phyloP scores from a whole-genome alignment of 2,329 filamentous ascomycete species.

The Coniosporium tulheliwenetii region DNA sequence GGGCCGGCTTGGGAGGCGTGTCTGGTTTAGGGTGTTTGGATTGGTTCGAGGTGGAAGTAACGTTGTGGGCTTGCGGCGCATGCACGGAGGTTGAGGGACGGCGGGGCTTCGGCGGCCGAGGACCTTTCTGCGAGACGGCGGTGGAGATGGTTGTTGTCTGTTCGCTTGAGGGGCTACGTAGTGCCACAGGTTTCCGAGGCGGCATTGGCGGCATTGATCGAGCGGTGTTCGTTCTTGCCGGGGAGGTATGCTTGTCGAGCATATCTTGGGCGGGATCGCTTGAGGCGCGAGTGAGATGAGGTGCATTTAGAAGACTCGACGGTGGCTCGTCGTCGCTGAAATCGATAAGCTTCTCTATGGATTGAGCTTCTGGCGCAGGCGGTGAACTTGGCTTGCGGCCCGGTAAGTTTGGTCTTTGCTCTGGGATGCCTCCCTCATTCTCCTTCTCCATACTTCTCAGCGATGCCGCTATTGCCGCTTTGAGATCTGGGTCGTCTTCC shows the following conservation, averaged over 20 bases:
- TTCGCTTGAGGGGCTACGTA: constrained; percentile 23
- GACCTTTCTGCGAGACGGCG: constrained; percentile 7
- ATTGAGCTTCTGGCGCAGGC: constrained; percentile 9
- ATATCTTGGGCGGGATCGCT: constrained; percentile 11
- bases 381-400: constrained; percentile 15
- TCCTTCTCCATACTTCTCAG: constrained; percentile 26
- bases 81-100: constrained; percentile 17
- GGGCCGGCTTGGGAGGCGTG: constrained; percentile 16
- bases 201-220: constrained; percentile 11
- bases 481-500: constrained; percentile 31
- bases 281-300: neutral
- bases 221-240: too few species aligned
- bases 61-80: neutral
- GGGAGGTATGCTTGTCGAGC: constrained; percentile 1
- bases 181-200: constrained; percentile 17
- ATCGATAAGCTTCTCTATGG: constrained; percentile 26
- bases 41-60: constrained; percentile 5
- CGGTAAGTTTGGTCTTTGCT: constrained; percentile 18
- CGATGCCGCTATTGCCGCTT: constrained; percentile 31
- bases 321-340: constrained; percentile 25
- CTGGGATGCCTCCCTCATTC: constrained; percentile 13
- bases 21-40: constrained; percentile 13
- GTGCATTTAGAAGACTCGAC: neutral
- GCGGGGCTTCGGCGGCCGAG: constrained; percentile 17
- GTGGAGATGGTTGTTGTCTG: constrained; percentile 5